Base-by-base conservation (phyloP, 805 yeast species). In the Clavispora asparagi region DNA sequence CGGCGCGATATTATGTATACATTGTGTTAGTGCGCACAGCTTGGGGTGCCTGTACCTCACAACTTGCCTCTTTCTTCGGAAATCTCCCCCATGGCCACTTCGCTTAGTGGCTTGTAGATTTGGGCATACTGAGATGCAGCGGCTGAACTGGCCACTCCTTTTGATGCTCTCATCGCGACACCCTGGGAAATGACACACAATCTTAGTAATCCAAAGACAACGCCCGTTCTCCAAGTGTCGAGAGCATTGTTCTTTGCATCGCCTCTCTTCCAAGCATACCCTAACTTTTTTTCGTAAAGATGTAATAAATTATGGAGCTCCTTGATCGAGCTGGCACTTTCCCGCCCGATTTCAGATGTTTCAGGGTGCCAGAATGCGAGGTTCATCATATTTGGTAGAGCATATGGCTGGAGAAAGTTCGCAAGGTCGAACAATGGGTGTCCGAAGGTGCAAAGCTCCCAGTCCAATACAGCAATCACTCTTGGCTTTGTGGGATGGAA, bases 381-480 rank as follows among this genome's bases (percentile, higher is more conserved):
- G 52, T 75, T 74, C 46, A 76, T 51, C 31, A 57, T 41, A 8
- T 58, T 54, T 0, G 83, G 77, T 46, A 78, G 56, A 39, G 66
- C 70, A 55, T 72, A 79, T 11, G 83, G 81, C 55, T 78, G 83
- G 25, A 81, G 62, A 27, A 80, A 65, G 55, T 81, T 81, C 14
- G 83, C 77, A 28, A 81, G 62, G 53, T 81, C 87, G 48, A 82
- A 81, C 39, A 81, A 59, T 0, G 87, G 87, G 52, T 81, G 83
- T 0, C 87, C 87, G 47, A 78, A 65, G 0, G 86, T 81, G 51
- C 84, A 79, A 35, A 81, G 62, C 57, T 81, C 87, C 87, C 87
- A 81, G 56, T 81, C 86, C 37, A 81, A 64, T 2, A 81, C 77
- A 0, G 85, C 84, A 41, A 75, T 62, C 3, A 81, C 78, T 39